Evolutionary conservation across 2,329 filamentous ascomycete species (phyloP).

Genomic region (Pezicula neosporulosa): DNA sequence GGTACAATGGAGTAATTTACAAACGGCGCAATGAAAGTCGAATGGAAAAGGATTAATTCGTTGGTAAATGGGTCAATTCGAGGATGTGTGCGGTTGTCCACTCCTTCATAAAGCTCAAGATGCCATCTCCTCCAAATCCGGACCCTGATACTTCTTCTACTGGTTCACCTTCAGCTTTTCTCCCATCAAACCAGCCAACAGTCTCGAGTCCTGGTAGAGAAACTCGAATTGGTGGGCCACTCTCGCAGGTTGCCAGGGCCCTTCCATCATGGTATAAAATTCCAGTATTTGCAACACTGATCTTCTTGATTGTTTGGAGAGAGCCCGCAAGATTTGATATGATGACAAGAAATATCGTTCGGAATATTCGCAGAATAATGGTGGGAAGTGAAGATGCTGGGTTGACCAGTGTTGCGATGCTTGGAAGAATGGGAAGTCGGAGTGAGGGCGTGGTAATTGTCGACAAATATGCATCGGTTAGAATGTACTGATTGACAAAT

Average conservation of each 20-base stretch:
- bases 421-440: slow-evolving; percentile 58
- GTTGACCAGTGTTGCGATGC: slow-evolving; percentile 63
- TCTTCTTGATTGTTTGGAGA: slow-evolving; percentile 55
- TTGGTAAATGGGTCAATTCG: slow-evolving; percentile 61
- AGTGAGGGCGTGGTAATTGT: slow-evolving; percentile 43
- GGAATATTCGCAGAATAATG: slow-evolving; percentile 48
- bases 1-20: slow-evolving; percentile 63
- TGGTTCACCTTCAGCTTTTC: slow-evolving; percentile 47
- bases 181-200: slow-evolving; percentile 67
- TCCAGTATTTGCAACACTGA: slow-evolving; percentile 68
- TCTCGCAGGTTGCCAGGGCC: slow-evolving; percentile 67
- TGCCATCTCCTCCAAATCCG: slow-evolving; percentile 50
- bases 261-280: slow-evolving; percentile 66
- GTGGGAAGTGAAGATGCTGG: slow-evolving; percentile 49
- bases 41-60: slow-evolving; percentile 66
- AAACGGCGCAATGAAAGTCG: slow-evolving; percentile 61
- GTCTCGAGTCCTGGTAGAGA: slow-evolving; percentile 62
- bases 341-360: slow-evolving; percentile 54
- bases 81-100: slow-evolving; percentile 72
- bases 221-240: slow-evolving; percentile 65
- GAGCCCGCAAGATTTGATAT: slow-evolving; percentile 56
- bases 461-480: slow-evolving; percentile 63
- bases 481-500: slow-evolving; percentile 67
- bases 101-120: slow-evolving; percentile 61
- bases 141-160: slow-evolving; percentile 39